Evolutionary conservation across 225 moss, liverwort and hornwort genomes (phyloP).

Genomic region (Sphagnum contortum): DNA sequence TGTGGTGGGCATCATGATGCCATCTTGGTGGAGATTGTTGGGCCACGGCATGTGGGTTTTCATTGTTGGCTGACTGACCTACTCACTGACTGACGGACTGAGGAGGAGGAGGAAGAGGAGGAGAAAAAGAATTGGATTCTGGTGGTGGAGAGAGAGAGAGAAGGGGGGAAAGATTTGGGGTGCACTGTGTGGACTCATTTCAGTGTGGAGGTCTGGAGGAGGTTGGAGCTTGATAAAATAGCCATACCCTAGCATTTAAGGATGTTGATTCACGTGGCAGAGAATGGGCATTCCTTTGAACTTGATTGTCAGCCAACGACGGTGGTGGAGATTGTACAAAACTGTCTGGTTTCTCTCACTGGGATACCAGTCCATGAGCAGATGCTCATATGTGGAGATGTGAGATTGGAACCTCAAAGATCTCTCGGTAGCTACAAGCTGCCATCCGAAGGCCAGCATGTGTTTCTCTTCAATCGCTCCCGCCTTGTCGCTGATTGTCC

Average conservation of each 20-base stretch:
- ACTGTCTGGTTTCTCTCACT: slow-evolving; percentile 61
- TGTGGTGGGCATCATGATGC: too few species aligned
- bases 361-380: slow-evolving; percentile 79
- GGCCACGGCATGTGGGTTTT: too few species aligned
- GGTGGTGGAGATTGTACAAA: slow-evolving; percentile 71
- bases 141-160: too few species aligned
- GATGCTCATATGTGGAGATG: slow-evolving; percentile 89
- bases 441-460: slow-evolving; percentile 61
- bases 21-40: too few species aligned
- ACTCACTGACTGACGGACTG: too few species aligned
- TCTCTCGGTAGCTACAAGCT: slow-evolving; percentile 65
- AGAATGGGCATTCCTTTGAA: slow-evolving; percentile 90
- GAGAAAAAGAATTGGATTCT: too few species aligned
- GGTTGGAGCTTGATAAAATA: too few species aligned
- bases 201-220: too few species aligned
- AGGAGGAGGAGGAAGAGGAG: too few species aligned
- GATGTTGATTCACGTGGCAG: slow-evolving; percentile 96
- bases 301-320: slow-evolving; percentile 81
- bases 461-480: slow-evolving; percentile 86
- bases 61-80: too few species aligned
- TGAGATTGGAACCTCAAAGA: slow-evolving; percentile 57
- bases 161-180: too few species aligned
- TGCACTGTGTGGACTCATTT: too few species aligned
- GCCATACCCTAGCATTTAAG: slow-evolving; percentile 1
- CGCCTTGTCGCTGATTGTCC: slow-evolving; percentile 73